Base-by-base conservation (phyloP, 139 green algal species). In the Tetradesmus obliquus region DNA sequence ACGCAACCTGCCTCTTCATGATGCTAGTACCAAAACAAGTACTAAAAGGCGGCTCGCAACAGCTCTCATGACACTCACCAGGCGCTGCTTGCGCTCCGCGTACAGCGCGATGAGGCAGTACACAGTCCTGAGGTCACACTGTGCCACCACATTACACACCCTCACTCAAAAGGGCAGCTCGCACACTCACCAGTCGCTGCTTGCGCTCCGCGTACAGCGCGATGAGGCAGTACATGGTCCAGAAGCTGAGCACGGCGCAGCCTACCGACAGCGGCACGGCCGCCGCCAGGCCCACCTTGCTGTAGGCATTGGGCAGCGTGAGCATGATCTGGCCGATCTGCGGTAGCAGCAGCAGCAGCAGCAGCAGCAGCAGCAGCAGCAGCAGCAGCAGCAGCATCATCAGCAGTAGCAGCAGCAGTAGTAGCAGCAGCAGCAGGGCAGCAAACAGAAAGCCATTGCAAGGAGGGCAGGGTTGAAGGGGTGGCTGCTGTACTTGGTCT, bases 141-240 rank as follows among this genome's bases (percentile, higher is more conserved):
- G 32, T 45, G 32, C 32, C 32, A 45, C 32, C 32, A 12, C 12
- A 15, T 13, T 1, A 15, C 62, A 12, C 62, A 72, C 12, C 62
- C 10, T 12, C 62, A 72, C 32, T 45, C 32, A 45, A 45, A 45
- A 45, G 32, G 32, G 32, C 32, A 45, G 83, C 83, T 86, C 7
- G 19, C 45, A 15, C 22, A 7, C 87, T 86, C 87, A 91, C 87
- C 87, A 91, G 87, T 24, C 87, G 55, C 5, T 76, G 55, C 80
- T 91, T 91, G 9, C 87, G 69, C 87, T 91, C 87, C 55, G 71
- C 76, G 53, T 91, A 91, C n/a, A 91, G 74, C 10, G 74, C 55
- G 51, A 91, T 91, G 54, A 91, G 71, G 76, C 87, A 91, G 72
- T 79, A 91, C 87, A 91, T 91, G 1, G 87, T 91, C 87, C 87